Evolutionary conservation across 2,329 filamentous ascomycete genomes (phyloP).

Genomic region (Emydomyces testavorans): DNA sequence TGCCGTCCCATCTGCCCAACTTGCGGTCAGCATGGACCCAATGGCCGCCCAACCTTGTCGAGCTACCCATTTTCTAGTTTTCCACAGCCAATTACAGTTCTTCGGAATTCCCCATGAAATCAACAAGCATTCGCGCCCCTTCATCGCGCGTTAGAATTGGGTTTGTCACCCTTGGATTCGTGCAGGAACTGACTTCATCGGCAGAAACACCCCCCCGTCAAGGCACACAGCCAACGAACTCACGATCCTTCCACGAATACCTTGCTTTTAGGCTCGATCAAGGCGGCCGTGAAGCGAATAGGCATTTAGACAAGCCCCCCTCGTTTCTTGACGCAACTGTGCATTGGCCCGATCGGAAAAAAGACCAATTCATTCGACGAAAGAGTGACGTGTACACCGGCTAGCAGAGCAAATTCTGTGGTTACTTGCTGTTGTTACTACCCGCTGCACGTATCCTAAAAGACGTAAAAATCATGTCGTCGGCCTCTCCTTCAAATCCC

Average conservation of each 20-base stretch:
- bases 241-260: constrained; percentile 1
- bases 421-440: constrained; percentile 28
- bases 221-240: constrained; percentile 9
- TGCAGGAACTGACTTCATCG: constrained; percentile 10
- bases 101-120: background rate
- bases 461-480: constrained; percentile 73
- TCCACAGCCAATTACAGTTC: constrained; percentile 1
- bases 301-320: background rate
- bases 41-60: constrained; percentile 9
- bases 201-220: constrained; percentile 7
- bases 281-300: constrained; percentile 16
- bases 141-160: constrained; percentile 4
- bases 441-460: constrained; percentile 21
- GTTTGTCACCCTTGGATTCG: constrained; percentile 5
- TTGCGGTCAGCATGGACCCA: constrained; percentile 14
- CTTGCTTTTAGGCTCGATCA: constrained; percentile 11
- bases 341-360: constrained; percentile 15
- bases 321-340: constrained; percentile 10
- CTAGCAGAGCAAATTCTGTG: constrained; percentile 30
- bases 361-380: constrained; percentile 11
- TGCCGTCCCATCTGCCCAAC: constrained; percentile 12
- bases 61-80: background rate
- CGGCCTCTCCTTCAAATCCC: constrained; percentile 65
- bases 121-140: background rate
- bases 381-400: constrained; percentile 36